Base-by-base conservation (phyloP, 2,329 filamentous ascomycete genomes). In the Pseudopyricularia cyperi region DNA sequence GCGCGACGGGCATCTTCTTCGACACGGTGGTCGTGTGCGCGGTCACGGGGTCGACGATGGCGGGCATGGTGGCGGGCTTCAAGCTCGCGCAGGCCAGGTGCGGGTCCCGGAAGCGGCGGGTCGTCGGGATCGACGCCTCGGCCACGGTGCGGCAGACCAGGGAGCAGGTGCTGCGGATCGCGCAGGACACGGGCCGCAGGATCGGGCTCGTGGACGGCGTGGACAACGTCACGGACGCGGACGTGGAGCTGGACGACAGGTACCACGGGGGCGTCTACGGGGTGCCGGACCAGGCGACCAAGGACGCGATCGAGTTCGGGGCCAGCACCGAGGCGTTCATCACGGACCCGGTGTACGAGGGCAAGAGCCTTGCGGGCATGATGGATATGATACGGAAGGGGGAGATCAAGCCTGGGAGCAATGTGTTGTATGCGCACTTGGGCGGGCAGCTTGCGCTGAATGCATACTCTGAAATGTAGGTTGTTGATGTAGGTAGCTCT, bases 271-370 rank as follows among this genome's bases (percentile, higher is more conserved):
- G 81, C 7, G 67, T 74, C 7, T 87, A 88, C 63, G 85, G 84
- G 2, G 73, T 86, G 53, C 81, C 83, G 0, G 80, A 85, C 57
- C 67, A 78, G 62, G 68, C 69, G 59, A 88, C 84, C 1, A 73
- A 83, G 49, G 80, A 80, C 32, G 83, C 83, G 0, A 87, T 88
- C 62, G 76, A 75, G 63, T 81, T 85, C 60, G 81, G 79, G 5
- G 84, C 84, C 0, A 64, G 70, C 54, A 85, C 79, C 1, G 85
- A 88, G 68, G 84, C 77, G 0, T 82, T 88, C 58, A 84, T 88
- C 56, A 87, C 83, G 0, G 84, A 88, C 61, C 84, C 83, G 0
- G 84, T 88, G 1, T 88, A 88, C 60, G 83, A 87, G 66, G 85
- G 85, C 1, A 88, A 88, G 75, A 85, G 79, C 58, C 67, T 88